phyloP scores from a whole-genome alignment of 148 eudicot species.

The Fagopyrum esculentum region DNA sequence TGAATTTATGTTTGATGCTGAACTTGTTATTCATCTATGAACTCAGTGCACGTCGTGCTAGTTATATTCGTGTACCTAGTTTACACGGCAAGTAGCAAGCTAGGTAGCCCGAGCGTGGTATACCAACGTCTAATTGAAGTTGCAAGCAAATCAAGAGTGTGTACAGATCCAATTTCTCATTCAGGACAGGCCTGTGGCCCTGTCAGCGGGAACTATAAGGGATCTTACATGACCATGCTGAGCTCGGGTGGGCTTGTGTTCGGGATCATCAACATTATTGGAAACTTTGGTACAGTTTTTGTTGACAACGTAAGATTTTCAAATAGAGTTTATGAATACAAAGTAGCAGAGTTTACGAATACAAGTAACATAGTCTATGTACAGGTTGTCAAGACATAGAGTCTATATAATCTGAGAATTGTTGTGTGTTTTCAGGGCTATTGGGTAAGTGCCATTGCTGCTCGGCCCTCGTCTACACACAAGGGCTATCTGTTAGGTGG shows the following conservation, averaged over 20 bases:
- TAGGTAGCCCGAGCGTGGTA: conserved; percentile 80
- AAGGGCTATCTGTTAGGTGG: conserved; percentile 96
- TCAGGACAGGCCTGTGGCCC: conserved; percentile 86
- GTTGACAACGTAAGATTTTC: conserved; percentile 70
- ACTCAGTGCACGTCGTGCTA: conserved; percentile 81
- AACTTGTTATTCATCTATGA: background rate
- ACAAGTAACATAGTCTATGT: too few relatives aligned
- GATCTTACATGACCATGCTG: conserved; percentile 86
- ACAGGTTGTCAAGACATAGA: too few relatives aligned
- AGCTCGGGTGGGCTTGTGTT: conserved; percentile 88
- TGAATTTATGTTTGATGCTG: background rate
- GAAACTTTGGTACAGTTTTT: conserved; percentile 93
- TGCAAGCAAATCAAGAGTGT: conserved; percentile 64
- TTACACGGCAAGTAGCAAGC: conserved; percentile 69
- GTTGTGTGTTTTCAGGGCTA: conserved; percentile 47
- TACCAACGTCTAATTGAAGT: conserved; percentile 70
- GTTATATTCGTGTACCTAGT: conserved; percentile 89
- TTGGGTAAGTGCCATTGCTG: conserved; percentile 99
- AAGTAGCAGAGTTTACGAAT: too few relatives aligned
- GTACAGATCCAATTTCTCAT: conserved; percentile 70
- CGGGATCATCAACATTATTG: conserved; percentile 88
- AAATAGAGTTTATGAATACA: too few relatives aligned
- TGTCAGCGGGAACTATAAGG: conserved; percentile 67
- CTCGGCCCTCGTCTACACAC: conserved; percentile 94
- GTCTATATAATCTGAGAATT: background rate